phyloP scores from a whole-genome alignment of 164 flowering plant species.

The Kingdonia uniflora region DNA sequence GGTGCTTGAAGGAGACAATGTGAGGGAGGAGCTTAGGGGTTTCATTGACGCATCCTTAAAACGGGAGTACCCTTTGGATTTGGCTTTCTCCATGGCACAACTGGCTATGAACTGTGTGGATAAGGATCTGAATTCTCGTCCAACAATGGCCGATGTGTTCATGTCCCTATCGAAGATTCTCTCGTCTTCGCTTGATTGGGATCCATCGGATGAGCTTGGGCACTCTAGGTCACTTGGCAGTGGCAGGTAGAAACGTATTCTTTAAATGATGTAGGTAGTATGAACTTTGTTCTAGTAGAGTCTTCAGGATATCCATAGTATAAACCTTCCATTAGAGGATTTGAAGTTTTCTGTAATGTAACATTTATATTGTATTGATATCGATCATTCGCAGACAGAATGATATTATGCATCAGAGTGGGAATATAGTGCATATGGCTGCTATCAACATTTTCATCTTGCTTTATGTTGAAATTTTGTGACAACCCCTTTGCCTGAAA shows the following conservation, averaged over 20 bases:
- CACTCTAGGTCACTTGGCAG: conserved; percentile 25
- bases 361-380: too few relatives aligned
- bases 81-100: conserved; percentile 54
- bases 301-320: too few relatives aligned
- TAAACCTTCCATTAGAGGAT: too few relatives aligned
- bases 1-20: conserved; percentile 47
- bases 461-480: too few relatives aligned
- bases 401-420: too few relatives aligned
- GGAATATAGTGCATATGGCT: too few relatives aligned
- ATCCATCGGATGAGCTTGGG: conserved; percentile 42
- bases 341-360: too few relatives aligned
- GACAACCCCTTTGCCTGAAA: too few relatives aligned
- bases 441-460: too few relatives aligned
- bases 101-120: conserved; percentile 48
- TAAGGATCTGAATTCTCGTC: conserved; percentile 39
- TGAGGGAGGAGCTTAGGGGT: conserved; percentile 36
- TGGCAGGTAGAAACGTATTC: conserved; percentile 9
- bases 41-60: conserved; percentile 26
- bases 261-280: too few relatives aligned
- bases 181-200: conserved; percentile 61
- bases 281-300: too few relatives aligned
- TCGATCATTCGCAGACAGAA: too few relatives aligned
- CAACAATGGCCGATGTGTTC: conserved; percentile 35
- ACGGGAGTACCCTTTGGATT: conserved; percentile 46
- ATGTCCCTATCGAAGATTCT: conserved; percentile 41